These are phyloP conservation scores for Globisporangium spinosum DNA, from an alignment of 352 stramenopile species.

Conservation along the genomic window DNA sequence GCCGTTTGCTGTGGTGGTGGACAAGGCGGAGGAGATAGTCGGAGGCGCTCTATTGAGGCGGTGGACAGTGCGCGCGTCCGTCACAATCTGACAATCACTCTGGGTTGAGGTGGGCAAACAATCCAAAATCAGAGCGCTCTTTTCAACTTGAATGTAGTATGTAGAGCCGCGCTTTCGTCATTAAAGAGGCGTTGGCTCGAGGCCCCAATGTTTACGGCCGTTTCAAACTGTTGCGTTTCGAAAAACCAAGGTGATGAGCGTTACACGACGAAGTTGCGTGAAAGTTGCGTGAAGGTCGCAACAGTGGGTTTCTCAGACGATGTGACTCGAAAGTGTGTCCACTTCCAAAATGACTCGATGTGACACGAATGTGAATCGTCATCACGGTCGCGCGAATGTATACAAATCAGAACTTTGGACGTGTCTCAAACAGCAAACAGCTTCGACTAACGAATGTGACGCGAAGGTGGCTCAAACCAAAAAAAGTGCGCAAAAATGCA, in stretches of 20 bases:
- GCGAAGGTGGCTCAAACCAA: neutral
- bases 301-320: neutral
- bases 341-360: neutral
- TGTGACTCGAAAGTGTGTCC: neutral
- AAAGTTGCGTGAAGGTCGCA: neutral
- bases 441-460: neutral
- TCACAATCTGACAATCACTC: slow-evolving; percentile 9
- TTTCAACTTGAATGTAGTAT: neutral
- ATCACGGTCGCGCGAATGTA: neutral
- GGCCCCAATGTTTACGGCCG: neutral
- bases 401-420: neutral
- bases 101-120: neutral
- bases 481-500: neutral
- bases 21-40: slow-evolving; percentile 1
- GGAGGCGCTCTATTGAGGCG: neutral
- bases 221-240: neutral
- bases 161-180: neutral
- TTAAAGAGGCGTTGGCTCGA: neutral
- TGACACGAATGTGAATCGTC: neutral
- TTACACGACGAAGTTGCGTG: neutral
- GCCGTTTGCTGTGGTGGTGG: slow-evolving; percentile 9
- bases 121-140: neutral
- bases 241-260: neutral
- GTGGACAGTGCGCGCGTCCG: neutral
- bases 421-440: neutral